Evolutionary conservation across 2,329 filamentous ascomycete genomes (phyloP).

Genomic region (Penicillium brevicompactum): DNA sequence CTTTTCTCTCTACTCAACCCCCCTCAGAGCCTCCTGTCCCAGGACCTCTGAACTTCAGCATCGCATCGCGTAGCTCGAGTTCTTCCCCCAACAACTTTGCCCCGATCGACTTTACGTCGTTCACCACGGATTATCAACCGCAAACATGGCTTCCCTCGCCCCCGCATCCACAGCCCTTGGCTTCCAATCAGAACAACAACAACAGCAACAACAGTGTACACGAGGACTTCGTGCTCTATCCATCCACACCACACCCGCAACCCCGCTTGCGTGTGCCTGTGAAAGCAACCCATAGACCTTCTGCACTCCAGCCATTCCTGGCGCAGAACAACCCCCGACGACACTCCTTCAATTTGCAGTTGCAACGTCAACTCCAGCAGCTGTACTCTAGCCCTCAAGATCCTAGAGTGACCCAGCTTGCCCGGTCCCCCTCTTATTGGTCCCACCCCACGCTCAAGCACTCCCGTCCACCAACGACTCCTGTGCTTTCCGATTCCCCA

Average conservation of each 20-base stretch:
- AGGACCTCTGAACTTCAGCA: conserved; percentile 50
- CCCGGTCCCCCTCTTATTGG: conserved; percentile 43
- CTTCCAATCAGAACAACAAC: conserved; percentile 39
- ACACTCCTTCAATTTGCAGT: conserved; percentile 40
- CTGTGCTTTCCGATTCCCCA: conserved; percentile 42
- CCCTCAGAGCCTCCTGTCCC: conserved; percentile 47
- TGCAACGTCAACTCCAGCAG: conserved; percentile 36
- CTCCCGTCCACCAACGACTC: conserved; percentile 37
- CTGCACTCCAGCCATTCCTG: conserved; percentile 35
- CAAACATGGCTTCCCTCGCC: conserved; percentile 51
- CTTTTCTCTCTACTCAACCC: conserved; percentile 32
- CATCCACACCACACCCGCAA: conserved; percentile 33
- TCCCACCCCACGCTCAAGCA: conserved; percentile 37
- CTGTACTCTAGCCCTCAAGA: conserved; percentile 41
- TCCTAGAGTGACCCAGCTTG: conserved; percentile 43
- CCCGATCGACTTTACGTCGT: conserved; percentile 49
- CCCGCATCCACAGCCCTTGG: conserved; percentile 46
- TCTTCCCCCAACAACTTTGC: conserved; percentile 42
- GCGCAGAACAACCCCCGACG: conserved; percentile 39
- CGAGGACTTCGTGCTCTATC: conserved; percentile 51
- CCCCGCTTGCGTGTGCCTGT: conserved; percentile 39
- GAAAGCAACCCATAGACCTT: conserved; percentile 42
- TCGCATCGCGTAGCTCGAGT: conserved; percentile 47
- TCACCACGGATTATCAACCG: conserved; percentile 52
- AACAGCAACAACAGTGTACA: conserved; percentile 34